Evolutionary conservation across 2,329 filamentous ascomycete species (phyloP), one percentile per base, ranked within the genome.

Genomic region (Gaeumannomyces sp.): DNA sequence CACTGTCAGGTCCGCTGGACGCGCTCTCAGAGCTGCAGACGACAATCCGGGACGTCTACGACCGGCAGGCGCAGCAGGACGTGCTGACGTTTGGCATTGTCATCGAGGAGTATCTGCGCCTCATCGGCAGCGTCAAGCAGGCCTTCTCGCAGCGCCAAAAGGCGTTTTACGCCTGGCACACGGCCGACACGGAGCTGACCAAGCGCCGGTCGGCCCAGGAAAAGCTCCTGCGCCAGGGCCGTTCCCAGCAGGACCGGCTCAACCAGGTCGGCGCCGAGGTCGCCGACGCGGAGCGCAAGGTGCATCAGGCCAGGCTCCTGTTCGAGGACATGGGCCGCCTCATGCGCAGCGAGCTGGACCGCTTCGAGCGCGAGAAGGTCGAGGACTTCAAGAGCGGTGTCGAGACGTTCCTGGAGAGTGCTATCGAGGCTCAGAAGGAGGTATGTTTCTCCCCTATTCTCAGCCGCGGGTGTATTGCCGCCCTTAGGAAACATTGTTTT

Each of bases 341-440:
- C 73, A 95, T 99, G 93, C 87, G 92, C 66, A 84, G 83, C 50
- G 95, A 99, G 76, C 82, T 99, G 69, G 95, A 98, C 72, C 85
- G 93, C 25, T 99, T 99, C 73, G 95, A 99, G 79, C 86, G 86
- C 71, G 95, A 99, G 78, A 99, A 99, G 81, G 95, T 99, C 3
- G 95, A 99, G 75, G 95, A 99, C 75, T 99, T 99, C 77, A 99
- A 99, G 82, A 95, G 91, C 68, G 94, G 93, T 0, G 93, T 99
- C 2, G 95, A 99, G 80, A 99, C 95, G 1, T 99, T 97, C 78
- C 78, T 99, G 71, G 95, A 99, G 80, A 93, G 95, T 72, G 92
- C 95, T 4, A 93, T 99, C 4, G 95, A 99, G 78, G 95, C 94
- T 64, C 95, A 99, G 80, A 99, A 99, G 79, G 95, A 99, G 89